Evolutionary conservation across 768 basidiomycete species (phyloP), one percentile per base, ranked within the genome.

Genomic region (Terana coerulea): DNA sequence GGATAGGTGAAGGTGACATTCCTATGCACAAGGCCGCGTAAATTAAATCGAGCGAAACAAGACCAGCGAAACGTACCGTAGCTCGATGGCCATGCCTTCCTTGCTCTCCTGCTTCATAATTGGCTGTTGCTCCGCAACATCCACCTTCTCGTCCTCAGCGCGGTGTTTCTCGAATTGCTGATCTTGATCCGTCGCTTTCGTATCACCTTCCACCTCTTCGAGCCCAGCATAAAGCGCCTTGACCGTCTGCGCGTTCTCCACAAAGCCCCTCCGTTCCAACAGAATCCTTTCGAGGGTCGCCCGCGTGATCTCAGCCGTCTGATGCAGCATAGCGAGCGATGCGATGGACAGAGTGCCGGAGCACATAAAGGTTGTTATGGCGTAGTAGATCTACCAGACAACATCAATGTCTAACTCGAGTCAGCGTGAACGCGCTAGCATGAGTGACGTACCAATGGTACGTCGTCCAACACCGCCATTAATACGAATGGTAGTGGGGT

Each of bases 1-100:
- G 80, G 80, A 56, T 85, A 85, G 8, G 66, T 61, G 52, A 84
- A 84, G 0, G 67, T 66, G 0, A 84, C 72, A 44, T 81, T 59
- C 17, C 83, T 84, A 46, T 2, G 5, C 4, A 24, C 6, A 19
- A n/a, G n/a, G n/a, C n/a, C n/a, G n/a, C n/a, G 36, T 26, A 45
- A 8, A 11, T n/a, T n/a, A n/a, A n/a, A 33, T n/a, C 31, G 22
- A 14, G 1, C 3, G 43, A 17, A 9, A 33, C n/a, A 14, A 3
- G 37, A 19, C 3, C 17, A 26, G 6, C 21, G 15, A 28, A 19
- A 17, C 21, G 7, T 31, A 33, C 43, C 26, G 28, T 19, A 44
- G n/a, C 28, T 44, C 43, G n/a, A 44, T 44, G 28, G 26, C 22
- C 43, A 44, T 44, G 3, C 43, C 28, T n/a, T n/a, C n/a, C n/a